These are phyloP conservation scores for Ascosphaera apis DNA, from an alignment of 2,329 filamentous ascomycete species.

Conservation along the genomic window DNA sequence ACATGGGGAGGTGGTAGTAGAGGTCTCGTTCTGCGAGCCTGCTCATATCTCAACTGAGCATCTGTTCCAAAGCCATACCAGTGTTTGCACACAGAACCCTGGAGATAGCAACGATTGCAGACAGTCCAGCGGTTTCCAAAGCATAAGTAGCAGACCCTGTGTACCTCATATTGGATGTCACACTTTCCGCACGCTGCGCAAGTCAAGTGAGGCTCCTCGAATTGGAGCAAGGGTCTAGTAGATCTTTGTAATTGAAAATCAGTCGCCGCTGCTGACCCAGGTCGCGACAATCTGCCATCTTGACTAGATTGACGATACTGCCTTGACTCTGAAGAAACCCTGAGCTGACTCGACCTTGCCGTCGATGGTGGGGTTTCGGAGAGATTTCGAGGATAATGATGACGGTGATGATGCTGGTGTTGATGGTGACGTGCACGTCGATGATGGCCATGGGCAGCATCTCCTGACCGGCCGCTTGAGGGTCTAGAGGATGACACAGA, in stretches of 20 bases:
- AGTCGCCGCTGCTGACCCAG: neutral
- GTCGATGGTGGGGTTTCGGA: neutral
- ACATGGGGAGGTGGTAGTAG: conserved; percentile 31
- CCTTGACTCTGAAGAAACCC: neutral
- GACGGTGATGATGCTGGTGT: neutral
- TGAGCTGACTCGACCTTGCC: neutral
- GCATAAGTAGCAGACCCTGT: conserved; percentile 62
- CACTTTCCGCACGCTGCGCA: conserved; percentile 48
- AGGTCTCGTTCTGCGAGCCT: no score
- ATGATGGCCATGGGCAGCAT: no score
- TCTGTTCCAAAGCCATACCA: conserved; percentile 73
- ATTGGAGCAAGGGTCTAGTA: conserved; percentile 11
- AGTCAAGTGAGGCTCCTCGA: conserved; percentile 45
- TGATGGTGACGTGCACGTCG: no score
- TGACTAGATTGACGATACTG: neutral
- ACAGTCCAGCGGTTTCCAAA: conserved; percentile 50
- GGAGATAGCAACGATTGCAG: conserved; percentile 59
- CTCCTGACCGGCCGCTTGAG: neutral
- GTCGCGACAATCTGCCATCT: neutral
- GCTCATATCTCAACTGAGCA: conserved; percentile 40
- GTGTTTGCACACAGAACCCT: conserved; percentile 52
- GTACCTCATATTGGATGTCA: conserved; percentile 64
- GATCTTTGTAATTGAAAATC: neutral
- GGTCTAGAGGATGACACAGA: neutral
- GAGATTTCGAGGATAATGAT: neutral